Evolutionary conservation across 371 early-diverging fungal species (phyloP).

Genomic region (Circinella umbellata): DNA sequence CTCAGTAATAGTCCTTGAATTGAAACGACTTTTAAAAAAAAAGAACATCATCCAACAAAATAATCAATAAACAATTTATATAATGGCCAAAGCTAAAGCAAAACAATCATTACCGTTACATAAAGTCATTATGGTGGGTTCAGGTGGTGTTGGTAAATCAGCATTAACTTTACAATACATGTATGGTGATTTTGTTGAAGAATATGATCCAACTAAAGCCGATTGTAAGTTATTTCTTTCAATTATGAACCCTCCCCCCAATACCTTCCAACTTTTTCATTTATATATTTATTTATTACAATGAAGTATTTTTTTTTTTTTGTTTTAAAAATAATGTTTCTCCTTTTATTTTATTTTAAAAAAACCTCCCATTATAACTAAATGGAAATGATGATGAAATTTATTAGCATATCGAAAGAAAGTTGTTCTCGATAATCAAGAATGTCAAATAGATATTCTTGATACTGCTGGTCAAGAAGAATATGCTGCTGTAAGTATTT

Average conservation of each 20-base stretch:
- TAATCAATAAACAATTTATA: too few relatives aligned
- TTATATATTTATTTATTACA: too few relatives aligned
- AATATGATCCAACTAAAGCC: slow-evolving; percentile 96
- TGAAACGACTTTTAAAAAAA: too few relatives aligned
- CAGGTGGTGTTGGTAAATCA: slow-evolving; percentile 95
- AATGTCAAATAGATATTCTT: slow-evolving; percentile 89
- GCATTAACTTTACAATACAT: slow-evolving; percentile 90
- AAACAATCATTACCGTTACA: slow-evolving; percentile 78
- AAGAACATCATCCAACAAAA: too few relatives aligned
- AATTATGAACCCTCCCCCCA: background rate
- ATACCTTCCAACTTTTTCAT: too few relatives aligned
- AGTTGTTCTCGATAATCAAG: slow-evolving; percentile 68
- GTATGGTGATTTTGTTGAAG: slow-evolving; percentile 95
- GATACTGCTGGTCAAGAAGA: slow-evolving; percentile 97
- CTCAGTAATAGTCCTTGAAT: too few relatives aligned
- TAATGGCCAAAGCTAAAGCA: slow-evolving; percentile 48
- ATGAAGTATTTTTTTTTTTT: too few relatives aligned
- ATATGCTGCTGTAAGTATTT: slow-evolving; percentile 69
- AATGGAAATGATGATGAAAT: slow-evolving; percentile 1
- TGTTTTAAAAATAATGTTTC: background rate
- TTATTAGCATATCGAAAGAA: slow-evolving; percentile 70
- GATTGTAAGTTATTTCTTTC: slow-evolving; percentile 61
- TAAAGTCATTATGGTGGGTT: slow-evolving; percentile 93
- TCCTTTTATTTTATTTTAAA: background rate
- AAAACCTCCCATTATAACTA: too few relatives aligned